Percentiles rank a stretch among this genome's conserved stretches.
Conservation (phyloP, 768 basidiomycete species). For the Russula ochroleuca region DNA sequence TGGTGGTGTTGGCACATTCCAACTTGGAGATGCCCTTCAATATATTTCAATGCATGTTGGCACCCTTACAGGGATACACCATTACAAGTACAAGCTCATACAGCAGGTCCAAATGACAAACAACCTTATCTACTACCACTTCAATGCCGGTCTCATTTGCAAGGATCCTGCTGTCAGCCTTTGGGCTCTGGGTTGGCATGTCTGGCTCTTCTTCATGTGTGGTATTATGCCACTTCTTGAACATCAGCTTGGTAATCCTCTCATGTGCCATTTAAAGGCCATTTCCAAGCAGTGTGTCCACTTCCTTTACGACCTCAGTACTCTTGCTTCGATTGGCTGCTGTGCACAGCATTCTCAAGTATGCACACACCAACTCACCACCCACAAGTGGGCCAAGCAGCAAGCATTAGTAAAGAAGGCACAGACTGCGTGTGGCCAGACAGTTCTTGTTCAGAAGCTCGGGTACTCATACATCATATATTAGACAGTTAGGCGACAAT, state of each 20-base stretch:
- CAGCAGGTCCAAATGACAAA: slow-evolving; percentile 99
- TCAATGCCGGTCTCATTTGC: slow-evolving; percentile 99
- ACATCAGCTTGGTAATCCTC: slow-evolving; percentile 93
- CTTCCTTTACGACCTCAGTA: too few relatives aligned
- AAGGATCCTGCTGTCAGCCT: slow-evolving; percentile 99
- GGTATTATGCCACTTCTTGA: slow-evolving; percentile 97
- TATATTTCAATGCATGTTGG: slow-evolving; percentile 98
- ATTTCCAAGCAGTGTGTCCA: too few relatives aligned
- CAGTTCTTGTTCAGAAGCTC: too few relatives aligned
- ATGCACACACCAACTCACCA: too few relatives aligned
- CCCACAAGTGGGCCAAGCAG: too few relatives aligned
- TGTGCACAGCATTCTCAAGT: too few relatives aligned
- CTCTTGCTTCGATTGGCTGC: too few relatives aligned
- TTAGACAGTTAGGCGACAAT: too few relatives aligned
- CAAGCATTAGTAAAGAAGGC: too few relatives aligned
- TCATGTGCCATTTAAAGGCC: too few relatives aligned
- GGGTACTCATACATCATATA: too few relatives aligned
- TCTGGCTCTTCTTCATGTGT: slow-evolving; percentile 99
- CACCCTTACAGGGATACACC: slow-evolving; percentile 98
- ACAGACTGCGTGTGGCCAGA: too few relatives aligned
- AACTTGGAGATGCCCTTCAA: slow-evolving; percentile 95
- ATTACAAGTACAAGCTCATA: slow-evolving; percentile 99
- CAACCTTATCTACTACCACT: slow-evolving; percentile 96
- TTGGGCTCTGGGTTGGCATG: slow-evolving; percentile 99
- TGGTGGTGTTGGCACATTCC: slow-evolving; percentile 99